A percentile compares a stretch with the other conserved stretches of the same genome.
Evolutionary conservation across 1,284 basidiomycete species (phyloP).

Genomic region (Vanrija sp.): DNA sequence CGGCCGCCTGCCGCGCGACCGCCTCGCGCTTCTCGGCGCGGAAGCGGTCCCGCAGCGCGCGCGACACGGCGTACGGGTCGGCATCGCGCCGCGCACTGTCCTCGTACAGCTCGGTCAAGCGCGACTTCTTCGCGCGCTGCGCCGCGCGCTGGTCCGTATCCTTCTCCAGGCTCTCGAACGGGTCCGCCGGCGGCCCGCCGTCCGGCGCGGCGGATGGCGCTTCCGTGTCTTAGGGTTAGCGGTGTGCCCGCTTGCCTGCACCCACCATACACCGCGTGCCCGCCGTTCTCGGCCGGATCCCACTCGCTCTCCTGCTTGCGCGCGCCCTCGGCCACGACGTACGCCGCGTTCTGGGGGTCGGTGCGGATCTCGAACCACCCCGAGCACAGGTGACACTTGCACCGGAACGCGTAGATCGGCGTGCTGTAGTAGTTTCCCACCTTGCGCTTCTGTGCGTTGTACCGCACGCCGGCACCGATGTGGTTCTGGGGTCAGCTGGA

Average conservation of each 20-base stretch:
- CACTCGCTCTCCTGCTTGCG: conserved; percentile 89
- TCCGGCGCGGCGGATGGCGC: conserved; percentile 52
- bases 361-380: conserved; percentile 96
- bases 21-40: conserved; percentile 78
- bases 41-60: conserved; percentile 70
- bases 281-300: conserved; percentile 93
- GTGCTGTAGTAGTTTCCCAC: conserved; percentile 93
- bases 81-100: conserved; percentile 68
- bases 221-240: conserved; percentile 60
- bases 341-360: conserved; percentile 93
- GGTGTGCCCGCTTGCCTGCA: no score
- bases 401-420: conserved; percentile 88
- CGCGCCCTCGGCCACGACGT: conserved; percentile 87
- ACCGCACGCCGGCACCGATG: conserved; percentile 94
- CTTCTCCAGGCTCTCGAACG: conserved; percentile 84
- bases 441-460: conserved; percentile 98
- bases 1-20: conserved; percentile 56
- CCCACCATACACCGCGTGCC: conserved; percentile 62
- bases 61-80: conserved; percentile 79
- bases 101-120: conserved; percentile 71
- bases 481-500: conserved; percentile 56
- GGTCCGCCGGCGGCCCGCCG: conserved; percentile 58
- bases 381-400: conserved; percentile 92
- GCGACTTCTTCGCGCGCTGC: conserved; percentile 65
- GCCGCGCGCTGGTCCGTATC: conserved; percentile 70